Evolutionary conservation across 257 asterid genomes (phyloP), one percentile per base, ranked within the genome.

Genomic region (Ilex asprella): DNA sequence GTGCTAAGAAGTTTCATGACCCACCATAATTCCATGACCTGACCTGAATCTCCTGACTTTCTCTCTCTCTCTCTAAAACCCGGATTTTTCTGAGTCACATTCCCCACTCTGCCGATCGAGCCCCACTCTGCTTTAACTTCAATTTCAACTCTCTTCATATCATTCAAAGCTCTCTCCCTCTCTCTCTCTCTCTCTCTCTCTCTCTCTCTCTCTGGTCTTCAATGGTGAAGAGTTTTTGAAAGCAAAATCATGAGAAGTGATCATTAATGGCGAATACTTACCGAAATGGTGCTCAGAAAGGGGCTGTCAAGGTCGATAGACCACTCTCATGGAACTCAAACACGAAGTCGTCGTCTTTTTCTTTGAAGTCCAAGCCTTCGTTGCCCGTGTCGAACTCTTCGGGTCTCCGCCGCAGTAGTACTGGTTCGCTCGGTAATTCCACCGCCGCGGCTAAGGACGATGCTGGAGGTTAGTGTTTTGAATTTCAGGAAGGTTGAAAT

Each of bases 261-360:
- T 15, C 30, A 16, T 6, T 53, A 68, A 87, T 82, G 92, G 73
- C 84, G 70, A 73, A 51, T 31, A 70, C 65, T 69, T 69, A 47
- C 71, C 77, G 87, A 72, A 78, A 80, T 73, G 86, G 88, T 64
- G 66, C 12, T 62, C 80, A 12, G 72, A 62, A 16, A 69, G 78
- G 78, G 51, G 78, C 75, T 43, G 3, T 62, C 15, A 87, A 86
- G 77, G 55, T 71, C 39, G 92, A 84, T 35, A 66, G 58, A 61
- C 71, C 70, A 6, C 49, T 70, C 5, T 73, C 79, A 5, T 30
- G 73, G 59, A 80, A 74, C 69, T 69, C 72, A 12, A 67, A 30
- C 68, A 60, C 82, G 5, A 86, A 77, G 39, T 46, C 94, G 11
- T 46, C 52, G 13, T 64, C 82, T 56, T 67, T 84, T 51, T 82